A percentile compares a stretch with the other conserved stretches of the same genome.
phyloP scores from a whole-genome alignment of 192 early-diverging fungal genomes.

The Rhizophagus prolifer region DNA sequence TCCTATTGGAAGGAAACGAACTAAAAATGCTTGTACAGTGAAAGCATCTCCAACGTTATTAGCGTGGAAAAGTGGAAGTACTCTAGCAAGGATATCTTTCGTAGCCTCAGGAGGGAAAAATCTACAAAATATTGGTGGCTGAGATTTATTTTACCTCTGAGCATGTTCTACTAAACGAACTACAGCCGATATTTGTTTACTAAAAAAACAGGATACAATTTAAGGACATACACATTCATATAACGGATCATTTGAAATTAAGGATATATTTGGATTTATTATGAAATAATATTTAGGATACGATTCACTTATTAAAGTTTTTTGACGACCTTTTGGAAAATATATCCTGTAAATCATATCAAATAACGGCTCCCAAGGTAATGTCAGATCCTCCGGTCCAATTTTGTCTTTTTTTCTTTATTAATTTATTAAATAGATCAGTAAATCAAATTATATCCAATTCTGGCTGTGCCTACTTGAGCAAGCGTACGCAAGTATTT shows the following conservation, averaged over 20 bases:
- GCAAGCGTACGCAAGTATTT: slow-evolving; percentile 55
- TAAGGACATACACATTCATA: background rate
- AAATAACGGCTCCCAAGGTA: slow-evolving; percentile 79
- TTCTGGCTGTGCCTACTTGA: slow-evolving; percentile 56
- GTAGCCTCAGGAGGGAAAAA: slow-evolving; percentile 70
- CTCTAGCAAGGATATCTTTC: slow-evolving; percentile 72
- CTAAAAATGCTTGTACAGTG: slow-evolving; percentile 56
- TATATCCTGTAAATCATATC: slow-evolving; percentile 54
- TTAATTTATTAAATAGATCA: background rate
- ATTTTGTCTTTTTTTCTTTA: slow-evolving; percentile 65
- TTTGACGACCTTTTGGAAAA: slow-evolving; percentile 69
- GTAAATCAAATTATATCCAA: background rate
- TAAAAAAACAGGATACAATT: slow-evolving; percentile 9
- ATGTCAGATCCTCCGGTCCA: slow-evolving; percentile 57
- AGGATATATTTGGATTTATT: background rate
- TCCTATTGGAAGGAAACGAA: slow-evolving; percentile 68
- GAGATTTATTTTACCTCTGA: slow-evolving; percentile 45
- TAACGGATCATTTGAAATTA: slow-evolving; percentile 1
- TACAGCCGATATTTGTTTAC: slow-evolving; percentile 51
- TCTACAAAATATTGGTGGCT: slow-evolving; percentile 28
- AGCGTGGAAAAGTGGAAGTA: slow-evolving; percentile 72
- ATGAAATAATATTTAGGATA: slow-evolving; percentile 32
- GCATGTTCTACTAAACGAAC: slow-evolving; percentile 50
- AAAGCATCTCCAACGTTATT: slow-evolving; percentile 63
- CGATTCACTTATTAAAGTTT: slow-evolving; percentile 58